These are phyloP conservation scores for Fusarium hainanense DNA, from an alignment of 2,329 filamentous ascomycete genomes.

Conservation along the genomic window DNA sequence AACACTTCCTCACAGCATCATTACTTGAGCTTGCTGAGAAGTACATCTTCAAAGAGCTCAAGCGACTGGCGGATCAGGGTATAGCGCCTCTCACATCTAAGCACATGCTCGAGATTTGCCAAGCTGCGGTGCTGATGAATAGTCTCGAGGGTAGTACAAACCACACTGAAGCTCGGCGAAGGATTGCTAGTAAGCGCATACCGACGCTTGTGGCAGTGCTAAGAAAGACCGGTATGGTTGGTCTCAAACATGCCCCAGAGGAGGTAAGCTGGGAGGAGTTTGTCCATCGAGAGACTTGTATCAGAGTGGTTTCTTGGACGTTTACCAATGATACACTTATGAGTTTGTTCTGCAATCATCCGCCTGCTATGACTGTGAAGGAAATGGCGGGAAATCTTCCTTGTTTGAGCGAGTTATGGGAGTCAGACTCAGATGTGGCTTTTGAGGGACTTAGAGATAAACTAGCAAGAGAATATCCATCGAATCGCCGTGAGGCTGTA, in stretches of 20 bases:
- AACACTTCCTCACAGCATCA: background rate
- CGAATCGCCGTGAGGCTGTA: background rate
- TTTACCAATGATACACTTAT: slow-evolving; percentile 22
- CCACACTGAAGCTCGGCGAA: slow-evolving; percentile 7
- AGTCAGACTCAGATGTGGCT: background rate
- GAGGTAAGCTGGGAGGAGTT: slow-evolving; percentile 13
- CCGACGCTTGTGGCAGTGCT: slow-evolving; percentile 12
- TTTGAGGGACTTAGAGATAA: background rate
- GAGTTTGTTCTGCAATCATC: slow-evolving; percentile 23
- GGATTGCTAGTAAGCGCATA: slow-evolving; percentile 5
- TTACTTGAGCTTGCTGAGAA: slow-evolving; percentile 21
- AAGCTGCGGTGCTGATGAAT: slow-evolving; percentile 23
- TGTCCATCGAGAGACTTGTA: slow-evolving; percentile 27
- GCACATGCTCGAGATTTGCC: slow-evolving; percentile 18
- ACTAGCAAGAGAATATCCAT: background rate
- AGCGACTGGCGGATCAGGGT: background rate
- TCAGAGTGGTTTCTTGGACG: slow-evolving; percentile 27
- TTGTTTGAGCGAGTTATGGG: slow-evolving; percentile 23
- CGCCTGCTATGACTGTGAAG: slow-evolving; percentile 9
- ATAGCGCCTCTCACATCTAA: background rate
- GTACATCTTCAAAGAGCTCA: slow-evolving; percentile 24
- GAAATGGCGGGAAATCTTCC: slow-evolving; percentile 35
- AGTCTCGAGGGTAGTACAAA: slow-evolving; percentile 16
- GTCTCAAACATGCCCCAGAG: background rate
- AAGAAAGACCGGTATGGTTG: slow-evolving; percentile 3